Base-by-base conservation (phyloP, 2,329 filamentous ascomycete genomes). In the Microdochium nivale region DNA sequence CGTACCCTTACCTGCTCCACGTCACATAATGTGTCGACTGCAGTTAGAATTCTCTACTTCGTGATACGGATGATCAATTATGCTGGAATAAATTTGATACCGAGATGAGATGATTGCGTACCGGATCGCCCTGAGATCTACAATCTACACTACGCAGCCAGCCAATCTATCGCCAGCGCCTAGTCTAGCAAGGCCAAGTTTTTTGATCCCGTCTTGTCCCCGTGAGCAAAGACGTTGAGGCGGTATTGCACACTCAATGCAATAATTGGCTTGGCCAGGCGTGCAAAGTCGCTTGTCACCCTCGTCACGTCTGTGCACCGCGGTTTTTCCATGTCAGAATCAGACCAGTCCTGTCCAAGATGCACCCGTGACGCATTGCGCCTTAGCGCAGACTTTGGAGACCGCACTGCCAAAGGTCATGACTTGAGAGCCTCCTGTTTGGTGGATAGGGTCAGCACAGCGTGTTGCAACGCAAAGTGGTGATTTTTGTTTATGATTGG, bases 181-280 rank as follows among this genome's bases (percentile, higher is more conserved):
- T 76, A 72, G 57, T 79, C 76, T 3, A 67, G 68, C 2, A 80
- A 62, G 4, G 74, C 74, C 49, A 70, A 76, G 52, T 79, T 79
- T 3, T 71, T 76, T 49, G 55, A 57, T 21, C 69, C 67, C 2
- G 60, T 62, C 1, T 64, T 67, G 47, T 73, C 67, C 0, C 71
- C 71, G 51, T 77, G 71, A 10, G 68, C 70, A 50, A 78, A 73
- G 16, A 73, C 67, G 46, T 71, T 73, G 11, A 74, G 59, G 9
- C 71, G 63, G 48, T 73, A 73, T 49, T 73, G 70, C 49, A 73
- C 65, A 23, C 66, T 65, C 1, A 76, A 69, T 21, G 70, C 67
- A 10, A 75, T 63, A 2, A 74, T 62, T 0, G 71, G 70, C 35
- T 66, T 65, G 0, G 60, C 62, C 2, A 56, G 11, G 0, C 55